Evolutionary conservation across 1,284 basidiomycete species (phyloP), one percentile per base, ranked within the genome.

Genomic region (Laetiporus sulphureus): DNA sequence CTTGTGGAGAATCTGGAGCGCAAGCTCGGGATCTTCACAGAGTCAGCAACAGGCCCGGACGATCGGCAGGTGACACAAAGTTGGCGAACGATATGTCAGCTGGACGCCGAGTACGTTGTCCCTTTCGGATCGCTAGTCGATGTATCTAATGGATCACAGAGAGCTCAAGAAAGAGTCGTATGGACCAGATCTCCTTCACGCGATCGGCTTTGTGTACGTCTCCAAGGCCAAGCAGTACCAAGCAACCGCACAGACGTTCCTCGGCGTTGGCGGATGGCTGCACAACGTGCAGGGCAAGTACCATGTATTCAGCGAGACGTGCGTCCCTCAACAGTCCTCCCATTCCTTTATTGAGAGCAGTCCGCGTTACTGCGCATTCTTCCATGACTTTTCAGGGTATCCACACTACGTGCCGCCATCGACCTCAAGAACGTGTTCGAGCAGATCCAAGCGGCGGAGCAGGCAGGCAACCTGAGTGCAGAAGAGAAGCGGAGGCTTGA

Each of bases 371-470:
- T 24, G 34, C 32, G 35, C 36, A 30, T 23, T 13, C 19, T 11
- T 16, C 12, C 20, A 20, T 12, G 6, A n/a, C 36, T 23, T 32
- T 32, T 25, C 46, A 92, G 89, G 8, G 89, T 97, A 8, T 93
- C 91, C 2, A 92, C 91, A 0, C 67, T 94, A 4, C 77, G 88
- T 32, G 81, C 89, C 1, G 93, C 93, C 0, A 83, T 96, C 46
- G 93, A 96, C 59, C 77, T 99, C 45, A 98, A 98, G 64, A 72
- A 75, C 24, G 91, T 98, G 1, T 99, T 99, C 51, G 93, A 99
- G 56, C 91, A 93, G 60, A 84, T 99, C 22, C 90, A 95, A 63
- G 83, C 82, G 0, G 92, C 92, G 0, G 93, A 95, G 61, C 84
- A 90, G 58, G 79, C 85, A 1, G 96, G 95, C 1, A 85, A 77